phyloP scores from a whole-genome alignment of 1,284 basidiomycete genomes.

The Pascua sp. region DNA sequence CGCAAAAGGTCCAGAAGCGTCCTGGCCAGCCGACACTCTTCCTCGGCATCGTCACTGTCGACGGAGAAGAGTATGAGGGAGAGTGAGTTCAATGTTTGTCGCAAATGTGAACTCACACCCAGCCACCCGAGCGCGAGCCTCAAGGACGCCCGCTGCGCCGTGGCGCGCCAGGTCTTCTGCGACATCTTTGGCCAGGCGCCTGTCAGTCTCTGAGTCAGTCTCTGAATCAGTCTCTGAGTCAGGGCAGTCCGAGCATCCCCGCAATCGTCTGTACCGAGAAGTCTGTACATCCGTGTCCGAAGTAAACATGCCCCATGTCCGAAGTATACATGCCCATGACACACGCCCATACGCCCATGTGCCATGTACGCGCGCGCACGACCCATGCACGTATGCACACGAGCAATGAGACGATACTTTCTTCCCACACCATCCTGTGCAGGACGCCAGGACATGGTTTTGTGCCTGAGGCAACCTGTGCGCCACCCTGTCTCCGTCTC shows the following conservation, averaged over 20 bases:
- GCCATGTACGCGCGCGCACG: neutral
- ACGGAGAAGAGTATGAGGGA: neutral
- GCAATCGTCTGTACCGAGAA: neutral
- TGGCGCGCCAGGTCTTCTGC: constrained; percentile 19
- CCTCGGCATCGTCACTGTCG: constrained; percentile 17
- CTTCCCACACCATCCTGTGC: too few relatives aligned
- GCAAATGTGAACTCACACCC: too few relatives aligned
- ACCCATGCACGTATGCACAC: too few relatives aligned
- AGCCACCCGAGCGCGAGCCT: neutral
- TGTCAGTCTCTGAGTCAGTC: neutral
- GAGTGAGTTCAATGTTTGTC: neutral
- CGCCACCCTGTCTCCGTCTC: too few relatives aligned
- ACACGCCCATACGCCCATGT: too few relatives aligned
- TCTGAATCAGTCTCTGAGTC: neutral
- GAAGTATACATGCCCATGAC: too few relatives aligned
- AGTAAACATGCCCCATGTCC: neutral
- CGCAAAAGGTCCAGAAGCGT: constrained; percentile 8
- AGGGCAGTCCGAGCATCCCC: neutral
- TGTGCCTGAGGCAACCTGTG: too few relatives aligned
- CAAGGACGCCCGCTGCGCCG: constrained; percentile 17
- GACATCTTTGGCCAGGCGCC: constrained; percentile 24
- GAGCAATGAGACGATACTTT: too few relatives aligned
- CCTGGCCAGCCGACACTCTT: constrained; percentile 6
- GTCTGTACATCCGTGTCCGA: too few relatives aligned
- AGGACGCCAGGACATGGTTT: too few relatives aligned